Percentiles rank a stretch among this genome's conserved stretches.
These are phyloP conservation scores for Umbilicaria muhlenbergii DNA, from an alignment of 495 filamentous ascomycete genomes.

Conservation along the genomic window DNA sequence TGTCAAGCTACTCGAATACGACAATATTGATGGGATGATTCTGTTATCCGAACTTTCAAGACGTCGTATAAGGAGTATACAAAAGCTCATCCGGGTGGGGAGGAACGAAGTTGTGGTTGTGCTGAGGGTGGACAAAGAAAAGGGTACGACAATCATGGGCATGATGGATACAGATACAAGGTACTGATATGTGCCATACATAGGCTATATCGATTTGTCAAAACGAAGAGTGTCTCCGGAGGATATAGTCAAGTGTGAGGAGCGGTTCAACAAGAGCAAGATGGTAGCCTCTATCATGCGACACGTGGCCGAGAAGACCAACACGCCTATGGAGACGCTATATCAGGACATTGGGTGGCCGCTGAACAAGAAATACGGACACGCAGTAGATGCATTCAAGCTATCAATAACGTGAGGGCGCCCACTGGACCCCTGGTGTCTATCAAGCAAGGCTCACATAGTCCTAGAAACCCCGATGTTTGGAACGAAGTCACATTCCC, in stretches of 20 bases:
- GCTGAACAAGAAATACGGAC: slow-evolving; percentile 91
- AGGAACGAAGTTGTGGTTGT: slow-evolving; percentile 98
- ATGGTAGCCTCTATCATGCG: slow-evolving; percentile 97
- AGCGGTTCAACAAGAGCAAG: slow-evolving; percentile 99
- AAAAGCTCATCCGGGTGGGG: slow-evolving; percentile 95
- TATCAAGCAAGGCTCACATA: slow-evolving; percentile 6
- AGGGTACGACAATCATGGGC: slow-evolving; percentile 36
- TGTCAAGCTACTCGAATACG: slow-evolving; percentile 97
- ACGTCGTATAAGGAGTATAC: slow-evolving; percentile 93
- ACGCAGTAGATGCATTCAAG: slow-evolving; percentile 96
- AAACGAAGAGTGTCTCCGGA: slow-evolving; percentile 96
- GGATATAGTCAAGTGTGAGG: slow-evolving; percentile 95
- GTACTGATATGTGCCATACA: neutral
- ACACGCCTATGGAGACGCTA: slow-evolving; percentile 78
- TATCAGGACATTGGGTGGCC: slow-evolving; percentile 95
- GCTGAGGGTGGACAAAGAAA: slow-evolving; percentile 96
- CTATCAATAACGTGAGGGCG: slow-evolving; percentile 79
- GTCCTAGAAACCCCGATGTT: slow-evolving; percentile 71
- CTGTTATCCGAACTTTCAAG: slow-evolving; percentile 89
- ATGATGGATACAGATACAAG: neutral
- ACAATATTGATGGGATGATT: slow-evolving; percentile 99
- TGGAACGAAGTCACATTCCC: slow-evolving; percentile 89
- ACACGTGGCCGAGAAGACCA: slow-evolving; percentile 93
- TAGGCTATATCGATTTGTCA: slow-evolving; percentile 93
- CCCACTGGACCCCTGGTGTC: neutral